Percentiles rank a stretch among this genome's conserved stretches.
phyloP scores from a whole-genome alignment of 2,329 filamentous ascomycete species.

The Pezicula neosporulosa region DNA sequence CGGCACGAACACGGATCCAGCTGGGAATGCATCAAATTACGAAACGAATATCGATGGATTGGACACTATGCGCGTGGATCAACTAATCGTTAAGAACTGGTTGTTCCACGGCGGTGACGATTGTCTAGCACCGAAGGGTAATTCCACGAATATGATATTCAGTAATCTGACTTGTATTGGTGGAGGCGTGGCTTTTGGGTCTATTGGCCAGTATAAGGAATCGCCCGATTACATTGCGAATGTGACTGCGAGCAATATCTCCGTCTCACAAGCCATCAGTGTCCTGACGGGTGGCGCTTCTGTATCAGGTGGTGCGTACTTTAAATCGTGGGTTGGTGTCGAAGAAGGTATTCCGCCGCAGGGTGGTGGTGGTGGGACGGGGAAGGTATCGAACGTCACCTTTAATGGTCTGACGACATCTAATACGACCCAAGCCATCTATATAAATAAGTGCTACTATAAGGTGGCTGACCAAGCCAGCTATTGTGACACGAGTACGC shows the following conservation, averaged over 20 bases:
- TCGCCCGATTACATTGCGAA: not conserved
- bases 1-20: constrained; percentile 1
- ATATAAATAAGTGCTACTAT: constrained; percentile 1
- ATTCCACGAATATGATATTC: constrained; percentile 1
- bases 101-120: constrained; percentile 1
- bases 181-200: constrained; percentile 1
- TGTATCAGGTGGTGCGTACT: not conserved
- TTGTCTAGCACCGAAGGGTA: constrained; percentile 2
- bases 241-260: not conserved
- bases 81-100: not conserved
- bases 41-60: constrained; percentile 3
- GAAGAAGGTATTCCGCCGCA: not conserved
- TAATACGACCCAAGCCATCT: not conserved
- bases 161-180: constrained; percentile 1
- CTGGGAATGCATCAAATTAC: not conserved
- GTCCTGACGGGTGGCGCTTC: not conserved
- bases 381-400: not conserved
- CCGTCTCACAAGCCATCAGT: not conserved
- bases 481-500: not conserved
- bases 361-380: constrained; percentile 1
- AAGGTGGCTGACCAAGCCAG: constrained; percentile 1
- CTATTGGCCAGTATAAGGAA: constrained; percentile 1
- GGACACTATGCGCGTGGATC: not conserved
- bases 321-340: constrained; percentile 2
- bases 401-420: not conserved